Conservation (phyloP, 176 grass and related monocot species). For the Oryza glaberrima region DNA sequence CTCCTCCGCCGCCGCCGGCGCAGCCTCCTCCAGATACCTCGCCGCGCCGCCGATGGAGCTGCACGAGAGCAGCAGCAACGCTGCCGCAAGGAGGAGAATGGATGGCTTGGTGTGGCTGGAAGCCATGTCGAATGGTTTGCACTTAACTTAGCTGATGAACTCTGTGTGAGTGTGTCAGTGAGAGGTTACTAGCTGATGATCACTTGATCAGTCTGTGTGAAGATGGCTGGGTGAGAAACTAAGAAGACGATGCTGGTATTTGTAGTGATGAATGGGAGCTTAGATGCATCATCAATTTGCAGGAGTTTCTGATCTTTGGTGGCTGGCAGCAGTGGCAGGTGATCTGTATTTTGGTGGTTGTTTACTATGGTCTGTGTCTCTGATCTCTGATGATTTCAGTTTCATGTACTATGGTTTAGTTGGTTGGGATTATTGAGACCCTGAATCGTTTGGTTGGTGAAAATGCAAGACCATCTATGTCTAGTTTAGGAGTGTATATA, state of each 20-base stretch:
- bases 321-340: not conserved
- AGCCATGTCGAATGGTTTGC: not conserved
- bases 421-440: not conserved
- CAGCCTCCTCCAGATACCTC: not conserved
- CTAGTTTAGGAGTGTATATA: too few relatives aligned
- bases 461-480: too few relatives aligned
- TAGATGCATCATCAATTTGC: not conserved
- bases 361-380: not conserved
- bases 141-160: not conserved
- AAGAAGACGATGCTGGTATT: not conserved
- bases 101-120: not conserved
- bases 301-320: not conserved
- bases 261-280: not conserved
- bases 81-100: not conserved
- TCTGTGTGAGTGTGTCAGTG: not conserved
- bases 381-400: not conserved
- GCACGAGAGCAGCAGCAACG: not conserved
- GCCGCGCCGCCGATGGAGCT: not conserved
- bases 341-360: slow-evolving; percentile 5
- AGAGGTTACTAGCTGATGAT: not conserved
- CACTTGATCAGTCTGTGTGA: not conserved
- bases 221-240: not conserved
- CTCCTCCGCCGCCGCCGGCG: not conserved
- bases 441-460: not conserved
- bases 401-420: not conserved